Percentiles rank a stretch among this genome's conserved stretches.
Evolutionary conservation across 805 yeast genomes (phyloP).

Genomic region (Pichia cephalocereana): DNA sequence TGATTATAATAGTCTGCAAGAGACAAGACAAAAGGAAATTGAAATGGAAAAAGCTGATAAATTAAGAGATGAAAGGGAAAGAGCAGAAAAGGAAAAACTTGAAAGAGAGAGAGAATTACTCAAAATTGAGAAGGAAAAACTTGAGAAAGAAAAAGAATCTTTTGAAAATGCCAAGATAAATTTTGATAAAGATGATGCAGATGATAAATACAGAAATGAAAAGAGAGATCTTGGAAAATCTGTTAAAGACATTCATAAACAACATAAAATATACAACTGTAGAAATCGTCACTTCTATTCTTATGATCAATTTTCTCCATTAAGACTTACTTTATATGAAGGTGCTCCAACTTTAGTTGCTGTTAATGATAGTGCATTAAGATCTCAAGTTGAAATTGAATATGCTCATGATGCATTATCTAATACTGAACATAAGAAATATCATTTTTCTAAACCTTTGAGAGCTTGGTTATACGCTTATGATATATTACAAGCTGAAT

Average conservation of each 20-base stretch:
- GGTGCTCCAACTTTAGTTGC: slow-evolving; percentile 54
- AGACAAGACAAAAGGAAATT: too few species aligned
- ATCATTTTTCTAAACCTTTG: slow-evolving; percentile 4
- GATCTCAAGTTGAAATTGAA: slow-evolving; percentile 3
- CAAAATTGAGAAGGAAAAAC: too few species aligned
- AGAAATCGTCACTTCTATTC: slow-evolving; percentile 50
- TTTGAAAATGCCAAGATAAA: neutral
- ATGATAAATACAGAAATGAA: neutral
- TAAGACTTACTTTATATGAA: slow-evolving; percentile 44
- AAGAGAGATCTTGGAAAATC: neutral
- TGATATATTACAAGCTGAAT: slow-evolving; percentile 2
- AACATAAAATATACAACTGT: slow-evolving; percentile 34
- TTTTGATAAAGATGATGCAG: neutral
- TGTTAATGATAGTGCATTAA: neutral
- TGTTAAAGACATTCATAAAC: neutral
- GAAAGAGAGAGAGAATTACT: too few species aligned
- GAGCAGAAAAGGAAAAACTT: too few species aligned
- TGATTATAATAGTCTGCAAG: too few species aligned
- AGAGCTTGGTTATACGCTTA: slow-evolving; percentile 3
- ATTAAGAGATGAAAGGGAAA: too few species aligned
- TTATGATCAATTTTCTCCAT: slow-evolving; percentile 41
- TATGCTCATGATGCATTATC: neutral
- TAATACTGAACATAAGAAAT: slow-evolving; percentile 1
- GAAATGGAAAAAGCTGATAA: too few species aligned
- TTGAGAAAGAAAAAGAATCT: too few species aligned